Percentiles rank a stretch among this genome's conserved stretches.
phyloP scores from a whole-genome alignment of 1,284 basidiomycete species.

The Boletellus sp. region DNA sequence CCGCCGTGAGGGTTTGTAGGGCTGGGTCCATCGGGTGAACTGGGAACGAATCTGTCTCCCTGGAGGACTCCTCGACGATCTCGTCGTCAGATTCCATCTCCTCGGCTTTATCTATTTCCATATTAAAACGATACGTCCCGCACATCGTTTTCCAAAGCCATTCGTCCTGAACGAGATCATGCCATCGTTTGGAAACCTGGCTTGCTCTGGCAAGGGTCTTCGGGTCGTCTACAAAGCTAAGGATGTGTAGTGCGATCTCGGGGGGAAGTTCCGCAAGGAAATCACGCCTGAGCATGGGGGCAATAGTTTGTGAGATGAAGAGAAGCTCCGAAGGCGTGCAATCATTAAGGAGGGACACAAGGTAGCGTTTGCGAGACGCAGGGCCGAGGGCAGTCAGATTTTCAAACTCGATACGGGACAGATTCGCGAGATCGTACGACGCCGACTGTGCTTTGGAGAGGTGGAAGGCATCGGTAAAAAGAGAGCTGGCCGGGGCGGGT shows the following conservation, averaged over 20 bases:
- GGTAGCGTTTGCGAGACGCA: constrained; percentile 54
- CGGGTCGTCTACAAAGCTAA: constrained; percentile 82
- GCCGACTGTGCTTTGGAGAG: constrained; percentile 13
- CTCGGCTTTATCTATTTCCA: constrained; percentile 11
- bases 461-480: constrained; percentile 19
- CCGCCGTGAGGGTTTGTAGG: constrained; percentile 36
- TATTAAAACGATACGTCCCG: constrained; percentile 51
- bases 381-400: constrained; percentile 36
- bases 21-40: constrained; percentile 39
- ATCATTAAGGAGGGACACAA: constrained; percentile 59
- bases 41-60: constrained; percentile 34
- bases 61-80: constrained; percentile 18
- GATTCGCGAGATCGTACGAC: constrained; percentile 29
- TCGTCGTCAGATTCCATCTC: constrained; percentile 15
- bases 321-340: constrained; percentile 77
- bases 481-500: constrained; percentile 37
- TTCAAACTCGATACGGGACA: constrained; percentile 36
- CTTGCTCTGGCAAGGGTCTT: constrained; percentile 70
- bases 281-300: constrained; percentile 83
- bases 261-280: constrained; percentile 80
- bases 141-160: constrained; percentile 85
- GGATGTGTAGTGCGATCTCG: constrained; percentile 81
- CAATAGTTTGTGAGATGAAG: constrained; percentile 72
- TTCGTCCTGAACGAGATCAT: constrained; percentile 77
- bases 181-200: constrained; percentile 79